Evolutionary conservation across 352 stramenopile species (phyloP), one percentile per base, ranked within the genome.

Genomic region (Pythium insidiosum): DNA sequence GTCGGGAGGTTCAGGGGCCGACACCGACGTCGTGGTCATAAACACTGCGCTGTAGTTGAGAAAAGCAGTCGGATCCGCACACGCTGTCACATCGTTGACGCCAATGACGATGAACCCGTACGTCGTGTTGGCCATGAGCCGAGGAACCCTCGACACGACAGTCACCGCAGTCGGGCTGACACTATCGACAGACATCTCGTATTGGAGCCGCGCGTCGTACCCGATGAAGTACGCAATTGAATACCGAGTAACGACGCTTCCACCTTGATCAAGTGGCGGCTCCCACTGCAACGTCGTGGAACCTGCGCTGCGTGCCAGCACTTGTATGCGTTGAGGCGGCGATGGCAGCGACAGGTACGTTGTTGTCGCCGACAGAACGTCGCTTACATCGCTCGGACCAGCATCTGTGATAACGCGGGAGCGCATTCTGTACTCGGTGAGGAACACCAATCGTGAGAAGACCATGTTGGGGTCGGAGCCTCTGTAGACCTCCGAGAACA

Each of bases 11-110:
- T 68, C 66, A 4, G 73, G 73, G 1, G 63, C 19, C 0, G 62
- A 62, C 0, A 74, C 36, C 0, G 38, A 25, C 0, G 52, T 5
- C 15, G 70, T 86, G 0, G 52, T 64, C 2, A 50, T 50, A n/a
- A 67, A 82, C 11, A 71, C 24, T 9, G 63, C 59, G 0, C 21
- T 49, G 36, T 66, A 72, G 5, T 12, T 56, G 1, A 66, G 28
- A 16, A 73, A 52, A 11, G 29, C n/a, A 0, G 47, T 53, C 3
- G 46, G 24, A 31, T 75, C 57, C 4, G 52, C 44, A 38, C 70
- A 83, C 0, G 68, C 60, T 10, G 51, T 83, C 11, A 75, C 59
- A 6, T 81, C 73, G 31, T 83, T 86, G n/a, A 77, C 28, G 0
- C 50, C 63, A 6, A 67, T 48, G 2, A 83, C 68, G 19, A 65